Base-by-base conservation (phyloP, 306 rosid species). In the Trifolium subterraneum region DNA sequence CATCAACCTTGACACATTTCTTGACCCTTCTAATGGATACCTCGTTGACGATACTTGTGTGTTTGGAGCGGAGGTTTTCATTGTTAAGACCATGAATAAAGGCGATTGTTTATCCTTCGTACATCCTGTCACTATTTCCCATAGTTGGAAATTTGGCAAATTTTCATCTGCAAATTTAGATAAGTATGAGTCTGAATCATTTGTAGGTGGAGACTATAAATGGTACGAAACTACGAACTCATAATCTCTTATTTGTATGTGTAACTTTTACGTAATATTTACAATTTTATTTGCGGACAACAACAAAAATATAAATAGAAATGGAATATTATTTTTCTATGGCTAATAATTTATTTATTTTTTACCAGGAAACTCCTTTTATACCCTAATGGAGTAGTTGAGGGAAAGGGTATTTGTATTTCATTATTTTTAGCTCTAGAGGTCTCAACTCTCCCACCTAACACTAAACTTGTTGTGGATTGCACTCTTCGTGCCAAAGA, bases 51-150 rank as follows among this genome's bases (percentile, higher is more conserved):
- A 81, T 65, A 29, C 56, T 0, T 84, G 88, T 29, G 79, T 74
- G 4, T 84, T 84, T 10, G 85, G 88, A 70, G 88, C 18, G 4
- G 83, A 81, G n/a, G 27, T 84, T 60, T 77, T 80, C 27, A 13
- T 81, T 38, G 50, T 80, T 23, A 70, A 78, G 50, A 39, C 68
- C 23, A 15, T 0, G 0, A 9, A 42, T 13, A 74, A 70, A 65
- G 85, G 73, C 20, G 39, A 70, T 31, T 73, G 68, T 61, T 58
- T 84, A 42, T 45, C 83, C 4, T 23, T 84, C 58, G 48, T 78
- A 39, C 10, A 22, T 41, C 70, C 85, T 5, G 0, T 16, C 16
- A 6, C 19, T 42, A 1, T 12, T 73, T 73, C 44, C 10, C 10
- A 76, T 63, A 72, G 19, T 48, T 80, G 87, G 87, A 70, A 68